Evolutionary conservation across 176 grass and related monocot genomes (phyloP), one percentile per base, ranked within the genome.

Genomic region (Ananas comosus): DNA sequence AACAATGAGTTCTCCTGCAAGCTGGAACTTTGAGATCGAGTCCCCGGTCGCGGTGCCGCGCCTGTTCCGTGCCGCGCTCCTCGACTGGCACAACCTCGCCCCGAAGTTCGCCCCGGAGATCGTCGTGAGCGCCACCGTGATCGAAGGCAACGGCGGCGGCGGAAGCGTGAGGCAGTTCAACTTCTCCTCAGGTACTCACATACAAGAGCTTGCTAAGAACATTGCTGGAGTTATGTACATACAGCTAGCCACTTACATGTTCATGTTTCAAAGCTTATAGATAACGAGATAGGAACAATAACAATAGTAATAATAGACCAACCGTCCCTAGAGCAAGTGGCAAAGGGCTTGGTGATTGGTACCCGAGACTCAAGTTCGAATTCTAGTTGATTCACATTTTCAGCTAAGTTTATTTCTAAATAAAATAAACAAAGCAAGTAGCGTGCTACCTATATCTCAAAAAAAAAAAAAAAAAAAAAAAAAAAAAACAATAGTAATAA

Each of bases 81-180:
- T 86, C 49, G 85, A 96, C 75, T 96, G 91, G 88, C 88, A 96
- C 80, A 84, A 42, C n/a, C 75, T 91, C 0, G 85, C 74, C 1
- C 91, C 88, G 53, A 88, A 96, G 92, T 2, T 85, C 67, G 51
- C 28, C 14, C 33, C 92, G 5, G 50, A 86, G 18, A 76, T 83
- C n/a, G 72, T 96, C 25, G 63, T 78, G 66, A 88, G 88, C 68
- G 88, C 83, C 50, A 50, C 72, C 67, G 28, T 78, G 4, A 33
- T 88, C 0, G 72, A 88, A 42, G 88, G 85, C 10, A 74, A 79
- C 0, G 82, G 88, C 49, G 57, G 13, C 17, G 69, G 80, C 1
- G 83, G 91, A 17, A 83, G 80, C 56, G 21, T 96, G 12, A 91
- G 88, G 69, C 85, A 91, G 79, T 88, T 96, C 80, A 88, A 96